Evolutionary conservation across 1,284 basidiomycete genomes (phyloP).

Genomic region (Schizopora paradoxa): DNA sequence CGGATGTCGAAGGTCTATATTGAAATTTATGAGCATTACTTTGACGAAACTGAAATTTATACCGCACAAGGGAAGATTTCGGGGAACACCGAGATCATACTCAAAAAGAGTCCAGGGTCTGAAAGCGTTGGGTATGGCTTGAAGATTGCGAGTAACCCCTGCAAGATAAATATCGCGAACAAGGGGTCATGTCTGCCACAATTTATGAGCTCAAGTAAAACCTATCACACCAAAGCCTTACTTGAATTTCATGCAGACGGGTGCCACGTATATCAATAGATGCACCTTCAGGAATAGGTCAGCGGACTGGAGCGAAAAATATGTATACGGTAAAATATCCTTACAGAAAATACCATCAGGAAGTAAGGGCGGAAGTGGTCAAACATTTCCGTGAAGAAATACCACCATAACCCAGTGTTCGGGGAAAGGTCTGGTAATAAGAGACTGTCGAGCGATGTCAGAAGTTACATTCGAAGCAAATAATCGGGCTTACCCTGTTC

Average conservation of each 20-base stretch:
- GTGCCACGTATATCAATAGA: slow-evolving; percentile 77
- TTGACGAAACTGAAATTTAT: slow-evolving; percentile 20
- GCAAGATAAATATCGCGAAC: slow-evolving; percentile 72
- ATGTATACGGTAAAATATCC: slow-evolving; percentile 30
- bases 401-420: slow-evolving; percentile 96
- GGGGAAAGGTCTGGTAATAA: slow-evolving; percentile 85
- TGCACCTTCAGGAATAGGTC: slow-evolving; percentile 60
- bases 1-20: slow-evolving; percentile 78
- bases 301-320: slow-evolving; percentile 21
- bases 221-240: slow-evolving; percentile 33
- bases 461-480: background rate
- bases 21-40: background rate
- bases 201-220: background rate
- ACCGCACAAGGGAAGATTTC: slow-evolving; percentile 81
- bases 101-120: slow-evolving; percentile 83
- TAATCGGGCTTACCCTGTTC: slow-evolving; percentile 60
- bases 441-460: slow-evolving; percentile 37
- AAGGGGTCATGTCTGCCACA: slow-evolving; percentile 72
- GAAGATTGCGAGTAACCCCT: slow-evolving; percentile 80
- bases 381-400: slow-evolving; percentile 99
- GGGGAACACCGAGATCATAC: slow-evolving; percentile 77
- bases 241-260: slow-evolving; percentile 86
- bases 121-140: slow-evolving; percentile 91
- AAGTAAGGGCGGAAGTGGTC: slow-evolving; percentile 97
- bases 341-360: slow-evolving; percentile 89